Evolutionary conservation across 495 filamentous ascomycete genomes (phyloP), one percentile per base, ranked within the genome.

Genomic region (Neurospora intermedia): DNA sequence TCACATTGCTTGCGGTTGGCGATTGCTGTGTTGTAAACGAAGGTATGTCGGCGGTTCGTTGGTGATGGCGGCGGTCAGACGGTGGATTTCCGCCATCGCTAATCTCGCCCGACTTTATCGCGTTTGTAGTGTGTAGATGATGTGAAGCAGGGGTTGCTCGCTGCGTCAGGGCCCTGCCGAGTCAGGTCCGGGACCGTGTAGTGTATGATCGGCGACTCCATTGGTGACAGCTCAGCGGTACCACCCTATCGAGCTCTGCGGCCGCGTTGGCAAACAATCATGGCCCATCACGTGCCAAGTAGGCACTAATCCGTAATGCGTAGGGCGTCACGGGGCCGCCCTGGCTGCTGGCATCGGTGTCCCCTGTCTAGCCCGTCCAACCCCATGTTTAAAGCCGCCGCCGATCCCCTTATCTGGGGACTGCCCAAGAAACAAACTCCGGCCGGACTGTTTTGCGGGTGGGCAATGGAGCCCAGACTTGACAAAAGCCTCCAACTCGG

Each of bases 141-240:
- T 59, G 46, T 16, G 71, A 72, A 41, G 71, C 43, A 72, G 40
- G 59, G 43, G 43, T 72, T 66, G 38, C 46, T 35, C 13, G 18
- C 27, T 18, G 6, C 31, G 27, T 66, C 54, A 35, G 54, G 54
- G 54, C 27, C 27, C 54, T 18, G 54, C 54, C 54, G 27, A 66
- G 54, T 35, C 38, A 72, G 10, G 31, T 43, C 70, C 70, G 7
- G 40, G 35, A 20, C 35, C 46, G 71, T 66, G 20, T 8, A 16
- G 71, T 66, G 20, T 8, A 16, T 69, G 71, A 72, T 72, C 46
- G 46, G 38, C 71, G 35, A 6, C 71, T 48, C 43, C 59, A 72
- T 42, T 69, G 43, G 45, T 66, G 71, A 72, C 45, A 71, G 39
- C 70, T 71, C 70, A 59, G 70, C 70, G 23, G 35, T 71, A 27